Conservation (phyloP, 768 basidiomycete species). For the Trametes cingulata region DNA sequence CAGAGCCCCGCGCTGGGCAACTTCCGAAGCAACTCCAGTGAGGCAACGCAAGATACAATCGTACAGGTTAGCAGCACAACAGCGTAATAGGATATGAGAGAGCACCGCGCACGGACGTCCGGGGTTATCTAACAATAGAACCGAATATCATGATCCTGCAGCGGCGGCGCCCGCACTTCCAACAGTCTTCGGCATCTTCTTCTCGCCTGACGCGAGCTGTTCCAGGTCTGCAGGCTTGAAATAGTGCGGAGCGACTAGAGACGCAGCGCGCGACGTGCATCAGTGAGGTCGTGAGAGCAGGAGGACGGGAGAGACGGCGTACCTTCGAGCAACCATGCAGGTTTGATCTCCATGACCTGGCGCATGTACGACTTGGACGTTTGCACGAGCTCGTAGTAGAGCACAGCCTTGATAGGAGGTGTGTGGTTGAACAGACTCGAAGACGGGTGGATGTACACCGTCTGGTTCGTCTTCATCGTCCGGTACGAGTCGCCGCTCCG, state of each 20-base stretch:
- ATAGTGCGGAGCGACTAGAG: conserved; percentile 89
- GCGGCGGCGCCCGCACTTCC: conserved; percentile 34
- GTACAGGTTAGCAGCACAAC: background rate
- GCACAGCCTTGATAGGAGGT: conserved; percentile 84
- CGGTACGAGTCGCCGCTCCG: conserved; percentile 97
- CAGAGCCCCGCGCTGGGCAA: too few relatives aligned
- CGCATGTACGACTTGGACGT: conserved; percentile 97
- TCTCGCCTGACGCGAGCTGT: conserved; percentile 76
- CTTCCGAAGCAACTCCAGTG: too few relatives aligned
- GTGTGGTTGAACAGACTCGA: conserved; percentile 94
- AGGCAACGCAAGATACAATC: background rate
- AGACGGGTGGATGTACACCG: conserved; percentile 95
- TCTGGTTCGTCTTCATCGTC: conserved; percentile 94
- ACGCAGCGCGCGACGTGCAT: background rate
- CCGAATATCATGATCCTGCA: background rate
- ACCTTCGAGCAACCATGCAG: conserved; percentile 91
- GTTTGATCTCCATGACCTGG: conserved; percentile 99
- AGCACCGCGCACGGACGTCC: background rate
- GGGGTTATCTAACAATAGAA: background rate
- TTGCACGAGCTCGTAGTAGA: conserved; percentile 98
- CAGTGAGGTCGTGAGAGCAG: conserved; percentile 5
- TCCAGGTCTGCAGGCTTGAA: conserved; percentile 87
- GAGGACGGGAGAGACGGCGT: conserved; percentile 27
- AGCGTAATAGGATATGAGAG: background rate
- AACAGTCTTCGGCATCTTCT: conserved; percentile 91